Base-by-base conservation (phyloP, 1,284 basidiomycete genomes). In the Apiotrichum siamense region DNA sequence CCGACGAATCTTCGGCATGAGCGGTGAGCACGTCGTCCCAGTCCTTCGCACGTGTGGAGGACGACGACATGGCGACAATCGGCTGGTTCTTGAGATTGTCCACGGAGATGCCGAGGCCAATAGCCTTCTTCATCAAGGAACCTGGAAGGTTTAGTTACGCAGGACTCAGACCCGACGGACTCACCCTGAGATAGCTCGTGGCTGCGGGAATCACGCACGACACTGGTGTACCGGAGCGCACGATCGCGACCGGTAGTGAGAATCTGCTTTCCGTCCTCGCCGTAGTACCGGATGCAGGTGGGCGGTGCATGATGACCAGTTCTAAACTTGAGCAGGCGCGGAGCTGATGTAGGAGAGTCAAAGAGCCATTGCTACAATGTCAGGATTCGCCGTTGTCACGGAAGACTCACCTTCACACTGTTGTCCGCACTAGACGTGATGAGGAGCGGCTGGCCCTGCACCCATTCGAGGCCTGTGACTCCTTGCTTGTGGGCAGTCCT, bases 21-120 rank as follows among this genome's bases (percentile, higher is more conserved):
- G 84, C 83, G 10, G 94, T 93, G 6, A 99, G 73, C 37, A 98
- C 86, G 64, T 98, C 91, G 66, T 97, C 94, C 96, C 96, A 99
- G 61, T 99, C 93, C 68, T 92, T 93, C 18, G 88, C 80, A 21
- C 92, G 81, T 4, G 85, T 81, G 3, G 83, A 80, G 5, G 89
- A 91, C 73, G 84, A 86, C 1, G 89, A 83, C 11, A 97, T 74
- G 9, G 85, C 79, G 6, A 82, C 83, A 36, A 93, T 80, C 0
- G 87, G 78, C 12, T 88, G 83, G 60, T 87, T 83, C 70, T 94
- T 94, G 47, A 96, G 79, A 1, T 84, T 85, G 4, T 85, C 79
- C 2, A 90, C 75, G 0, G 88, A 84, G 26, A 90, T 83, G 9
- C 87, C 88, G 3, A 93, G 78, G 2, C 82, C 81, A 0, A 83